phyloP scores from a whole-genome alignment of 2,329 filamentous ascomycete species.

The Cordyceps militaris region DNA sequence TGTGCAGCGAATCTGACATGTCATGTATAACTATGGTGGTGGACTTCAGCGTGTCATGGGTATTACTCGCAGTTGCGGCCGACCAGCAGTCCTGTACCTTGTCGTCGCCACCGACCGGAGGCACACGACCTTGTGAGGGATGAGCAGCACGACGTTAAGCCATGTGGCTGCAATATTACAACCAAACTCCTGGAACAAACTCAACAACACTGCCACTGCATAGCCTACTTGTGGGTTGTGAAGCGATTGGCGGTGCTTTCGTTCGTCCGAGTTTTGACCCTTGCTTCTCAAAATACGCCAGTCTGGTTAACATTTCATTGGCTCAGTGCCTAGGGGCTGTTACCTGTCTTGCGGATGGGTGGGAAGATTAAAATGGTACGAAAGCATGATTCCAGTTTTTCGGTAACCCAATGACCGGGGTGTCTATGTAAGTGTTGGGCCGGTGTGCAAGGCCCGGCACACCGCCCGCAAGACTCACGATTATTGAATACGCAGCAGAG shows the following conservation, averaged over 20 bases:
- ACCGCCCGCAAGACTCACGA: too few species aligned
- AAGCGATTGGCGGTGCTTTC: not conserved
- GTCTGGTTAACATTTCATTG: too few species aligned
- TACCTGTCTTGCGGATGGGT: too few species aligned
- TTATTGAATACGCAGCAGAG: too few species aligned
- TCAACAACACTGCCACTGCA: not conserved
- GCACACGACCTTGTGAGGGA: not conserved
- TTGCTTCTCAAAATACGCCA: not conserved
- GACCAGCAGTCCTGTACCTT: not conserved
- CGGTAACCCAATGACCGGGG: too few species aligned
- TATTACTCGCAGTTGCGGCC: not conserved
- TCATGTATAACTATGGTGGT: not conserved
- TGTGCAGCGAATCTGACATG: conserved; percentile 9
- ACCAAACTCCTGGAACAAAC: not conserved
- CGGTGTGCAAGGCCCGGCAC: too few species aligned
- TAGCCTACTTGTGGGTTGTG: not conserved
- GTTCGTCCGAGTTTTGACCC: not conserved
- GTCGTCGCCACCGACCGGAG: not conserved
- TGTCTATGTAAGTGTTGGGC: too few species aligned
- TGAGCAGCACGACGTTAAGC: not conserved
- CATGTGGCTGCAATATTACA: conserved; percentile 1
- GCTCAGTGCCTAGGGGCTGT: too few species aligned
- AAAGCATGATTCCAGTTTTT: too few species aligned
- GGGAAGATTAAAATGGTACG: too few species aligned
- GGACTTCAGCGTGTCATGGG: not conserved